Evolutionary conservation across 345 rosid genomes (phyloP).

Genomic region (Cardamine occulta): DNA sequence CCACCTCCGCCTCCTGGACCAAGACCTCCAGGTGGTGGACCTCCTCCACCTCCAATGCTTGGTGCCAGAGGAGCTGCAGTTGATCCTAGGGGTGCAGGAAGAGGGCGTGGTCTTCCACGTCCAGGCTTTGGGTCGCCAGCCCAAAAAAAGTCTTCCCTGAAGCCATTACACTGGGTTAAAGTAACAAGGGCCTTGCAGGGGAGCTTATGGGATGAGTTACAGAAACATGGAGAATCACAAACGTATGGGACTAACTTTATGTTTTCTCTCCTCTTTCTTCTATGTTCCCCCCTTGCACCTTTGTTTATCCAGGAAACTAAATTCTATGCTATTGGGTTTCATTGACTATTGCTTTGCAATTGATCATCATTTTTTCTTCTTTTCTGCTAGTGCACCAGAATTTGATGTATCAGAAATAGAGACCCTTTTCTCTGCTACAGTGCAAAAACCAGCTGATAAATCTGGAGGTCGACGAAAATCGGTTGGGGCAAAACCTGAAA

Average conservation of each 20-base stretch:
- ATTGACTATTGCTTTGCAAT: constrained; percentile 11
- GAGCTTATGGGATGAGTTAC: constrained; percentile 99
- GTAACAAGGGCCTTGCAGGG: constrained; percentile 97
- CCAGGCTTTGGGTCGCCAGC: constrained; percentile 52
- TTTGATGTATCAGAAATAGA: constrained; percentile 95
- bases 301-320: constrained; percentile 18
- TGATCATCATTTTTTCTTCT: constrained; percentile 1
- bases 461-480: constrained; percentile 66
- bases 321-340: neutral
- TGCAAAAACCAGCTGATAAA: constrained; percentile 75
- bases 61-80: constrained; percentile 57
- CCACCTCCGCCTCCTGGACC: constrained; percentile 76
- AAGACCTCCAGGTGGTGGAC: constrained; percentile 65
- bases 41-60: constrained; percentile 79
- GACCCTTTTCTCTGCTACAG: constrained; percentile 85
- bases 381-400: constrained; percentile 67
- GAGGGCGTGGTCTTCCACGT: constrained; percentile 77
- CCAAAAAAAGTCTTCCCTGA: constrained; percentile 76
- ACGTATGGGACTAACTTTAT: constrained; percentile 53
- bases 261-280: constrained; percentile 26
- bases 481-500: constrained; percentile 85
- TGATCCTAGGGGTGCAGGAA: constrained; percentile 57
- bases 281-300: constrained; percentile 15
- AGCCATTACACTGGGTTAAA: constrained; percentile 98
- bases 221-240: constrained; percentile 86